Base-by-base conservation (phyloP, 805 yeast species). In the Wickerhamomyces alni region DNA sequence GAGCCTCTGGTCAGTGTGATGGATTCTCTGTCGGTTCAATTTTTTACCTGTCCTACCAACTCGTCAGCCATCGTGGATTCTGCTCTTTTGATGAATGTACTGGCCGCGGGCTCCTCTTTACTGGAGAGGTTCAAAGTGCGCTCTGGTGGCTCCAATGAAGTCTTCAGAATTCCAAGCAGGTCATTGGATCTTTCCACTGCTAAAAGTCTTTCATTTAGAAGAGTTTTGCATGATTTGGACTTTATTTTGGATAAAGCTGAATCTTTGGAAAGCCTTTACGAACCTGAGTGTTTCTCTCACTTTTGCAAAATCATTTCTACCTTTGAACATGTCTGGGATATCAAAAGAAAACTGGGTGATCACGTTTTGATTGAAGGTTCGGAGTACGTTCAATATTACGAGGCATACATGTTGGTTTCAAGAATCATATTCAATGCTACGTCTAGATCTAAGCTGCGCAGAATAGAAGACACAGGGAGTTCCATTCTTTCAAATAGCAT, bases 41-140 rank as follows among this genome's bases (percentile, higher is more conserved):
- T 93, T 17, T 88, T 88, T 59, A 89, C 97, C 0, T 82, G 95
- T 39, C 96, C 97, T 0, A 75, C 88, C 0, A 81, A 83, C 47
- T 80, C 95, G 0, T 73, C 75, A 1, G 57, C 51, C 30, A 61
- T 78, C 15, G 59, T 77, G 17, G 51, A 62, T 3, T 15, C 30
- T 2, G 38, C 37, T 3, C 40, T 45, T 6, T 21, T 21, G 24
- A 35, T 37, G 8, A 65, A 67, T 36, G 59, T 80, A 1, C 49
- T 81, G 17, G 68, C 71, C 45, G 74, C 82, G 1, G 57, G 72
- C 8, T 57, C 65, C 9, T 59, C 61, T 10, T 44, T 75, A 9
- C 69, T 77, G 37, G 69, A 67, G 36, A 63, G 69, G 13, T 55
- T 73, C 3, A 21, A 31, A 9, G 12, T 34, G 5, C 57, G 53